A percentile compares a stretch with the other conserved stretches of the same genome.
Conservation (phyloP, 2,329 filamentous ascomycete genomes). For the Ilyonectria sp. region DNA sequence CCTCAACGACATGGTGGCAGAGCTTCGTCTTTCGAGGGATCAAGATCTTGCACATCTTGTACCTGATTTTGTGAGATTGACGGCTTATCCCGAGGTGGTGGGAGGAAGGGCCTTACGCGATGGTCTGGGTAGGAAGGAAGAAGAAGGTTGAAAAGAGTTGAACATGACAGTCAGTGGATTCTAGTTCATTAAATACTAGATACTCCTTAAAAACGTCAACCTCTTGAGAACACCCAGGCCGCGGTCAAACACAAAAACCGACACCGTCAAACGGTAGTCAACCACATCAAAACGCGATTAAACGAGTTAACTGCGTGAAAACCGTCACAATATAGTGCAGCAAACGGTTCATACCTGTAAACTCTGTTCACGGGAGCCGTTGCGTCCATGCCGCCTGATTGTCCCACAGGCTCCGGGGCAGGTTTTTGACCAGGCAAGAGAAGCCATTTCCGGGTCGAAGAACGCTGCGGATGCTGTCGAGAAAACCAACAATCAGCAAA, state of each 20-base stretch:
- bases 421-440: background rate
- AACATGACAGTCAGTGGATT: background rate
- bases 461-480: slow-evolving; percentile 3
- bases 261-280: background rate
- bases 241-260: background rate
- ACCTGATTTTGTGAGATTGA: background rate
- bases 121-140: background rate
- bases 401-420: background rate
- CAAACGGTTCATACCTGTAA: background rate
- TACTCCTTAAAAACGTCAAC: background rate
- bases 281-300: background rate
- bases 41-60: background rate
- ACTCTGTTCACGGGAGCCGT: background rate
- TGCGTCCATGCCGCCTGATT: slow-evolving; percentile 1
- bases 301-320: background rate
- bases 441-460: slow-evolving; percentile 1
- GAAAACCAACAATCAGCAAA: background rate
- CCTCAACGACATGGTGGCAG: background rate
- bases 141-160: background rate
- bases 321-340: background rate
- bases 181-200: background rate
- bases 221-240: background rate
- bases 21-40: background rate
- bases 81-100: background rate
- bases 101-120: background rate